Evolutionary conservation across 2,329 filamentous ascomycete species (phyloP), one percentile per base, ranked within the genome.

Genomic region (Gliomastix tumulicola): DNA sequence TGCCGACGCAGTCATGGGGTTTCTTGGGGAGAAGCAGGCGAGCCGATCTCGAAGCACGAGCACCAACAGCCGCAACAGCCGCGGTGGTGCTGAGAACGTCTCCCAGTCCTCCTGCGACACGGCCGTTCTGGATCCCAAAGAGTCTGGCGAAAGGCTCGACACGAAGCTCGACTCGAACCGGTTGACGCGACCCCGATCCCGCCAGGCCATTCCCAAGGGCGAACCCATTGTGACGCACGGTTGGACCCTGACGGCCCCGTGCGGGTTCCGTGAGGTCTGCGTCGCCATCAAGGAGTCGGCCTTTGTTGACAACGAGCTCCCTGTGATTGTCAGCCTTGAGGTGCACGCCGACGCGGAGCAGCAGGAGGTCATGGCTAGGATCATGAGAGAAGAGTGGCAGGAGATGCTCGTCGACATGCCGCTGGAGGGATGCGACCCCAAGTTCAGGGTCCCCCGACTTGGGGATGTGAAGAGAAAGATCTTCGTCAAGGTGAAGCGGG

Each of bases 281-380:
- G 73, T 76, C 44, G 82, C 84, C 0, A 84, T 97, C 42, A 71
- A 75, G 27, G 79, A 94, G 39, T 78, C 79, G 41, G 89, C 88
- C 0, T 97, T 97, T 49, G 66, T 76, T 20, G 74, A 67, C 7
- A 89, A 77, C 41, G 75, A 84, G 36, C 67, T 95, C 16, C 92
- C 92, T 1, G 67, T 98, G 27, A 94, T 97, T 40, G 78, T 97
- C 45, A 95, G 88, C 55, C 71, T 97, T 6, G 92, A 98, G 59
- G 86, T 97, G 1, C 90, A 97, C 57, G 83, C 88, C 12, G 77
- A 82, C 42, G 65, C 73, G 2, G 78, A 85, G 36, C 90, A 97
- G 58, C 92, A 98, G 58, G 79, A 88, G 44, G 74, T 84, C 35
- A 96, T 97, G 86, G 89, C 95, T 10, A 76, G 85, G 38, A 94